Base-by-base conservation (phyloP, 2,329 filamentous ascomycete genomes). In the Scytalidium lignicola region DNA sequence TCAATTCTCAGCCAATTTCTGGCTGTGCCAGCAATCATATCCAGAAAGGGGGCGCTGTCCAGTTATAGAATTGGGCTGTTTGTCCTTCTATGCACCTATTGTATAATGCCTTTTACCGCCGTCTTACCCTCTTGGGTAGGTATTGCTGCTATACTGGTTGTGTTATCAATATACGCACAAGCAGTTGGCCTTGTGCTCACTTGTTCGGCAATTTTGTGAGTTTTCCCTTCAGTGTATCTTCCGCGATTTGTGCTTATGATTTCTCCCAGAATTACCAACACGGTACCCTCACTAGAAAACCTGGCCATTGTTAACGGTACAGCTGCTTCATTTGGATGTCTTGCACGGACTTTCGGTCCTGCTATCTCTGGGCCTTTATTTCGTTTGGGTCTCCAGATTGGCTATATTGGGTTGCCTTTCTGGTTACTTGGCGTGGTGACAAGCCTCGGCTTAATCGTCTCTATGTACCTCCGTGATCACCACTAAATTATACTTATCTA, bases 281-380 rank as follows among this genome's bases (percentile, higher is more conserved):
- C 45, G n/a, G 45, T 42, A 18, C 37, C 37, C 9, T 47, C 45
- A 6, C 32, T 29, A 18, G 41, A 41, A 19, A 18, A 42, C 19
- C 28, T 47, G 32, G 45, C 45, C 15, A 47, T 20, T 6, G 44
- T 26, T 8, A 47, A 47, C 28, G 44, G 44, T 41, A 20, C 45
- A 2, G 21, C 45, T 12, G 37, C 20, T n/a, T 47, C 45, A 13
- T 20, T 47, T 28, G 45, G 45, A 17, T 47, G 45, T 13, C 37
- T 47, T 41, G 37, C 45, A 3, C 45, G 45, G 3, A 42, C 45
- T 28, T 19, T 47, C 2, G 45, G 45, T 5, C 45, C 45, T 26
- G 21, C 21, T 15, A 21, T 47, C 5, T 41, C 37, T 1, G 37
- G 45, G 3, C 45, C 37, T 4, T 28, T 47, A 26, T 47, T 47